Percentiles rank a stretch among this genome's conserved stretches.
Conservation (phyloP, 257 asterid genomes). For the Solanum appendiculatum region DNA sequence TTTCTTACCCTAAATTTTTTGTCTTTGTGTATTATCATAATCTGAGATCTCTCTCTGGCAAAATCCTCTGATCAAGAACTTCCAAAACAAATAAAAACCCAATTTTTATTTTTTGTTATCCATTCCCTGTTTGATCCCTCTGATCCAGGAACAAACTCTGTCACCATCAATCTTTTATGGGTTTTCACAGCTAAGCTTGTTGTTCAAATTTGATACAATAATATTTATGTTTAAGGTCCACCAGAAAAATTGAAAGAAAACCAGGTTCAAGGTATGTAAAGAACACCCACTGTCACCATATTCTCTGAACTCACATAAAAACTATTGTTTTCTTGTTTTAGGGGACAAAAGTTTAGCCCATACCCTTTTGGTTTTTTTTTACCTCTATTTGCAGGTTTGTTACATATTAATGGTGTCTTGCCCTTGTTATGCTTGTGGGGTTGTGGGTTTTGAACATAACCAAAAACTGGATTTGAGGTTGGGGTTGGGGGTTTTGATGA, state of each 20-base stretch:
- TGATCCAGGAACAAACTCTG: conserved; percentile 94
- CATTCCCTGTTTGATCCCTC: conserved; percentile 35
- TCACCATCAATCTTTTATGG: conserved; percentile 68
- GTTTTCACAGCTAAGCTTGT: conserved; percentile 84
- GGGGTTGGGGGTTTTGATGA: conserved; percentile 17
- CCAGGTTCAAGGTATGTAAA: conserved; percentile 86
- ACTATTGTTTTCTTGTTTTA: conserved; percentile 43
- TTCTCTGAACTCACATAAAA: conserved; percentile 54
- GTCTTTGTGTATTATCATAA: conserved; percentile 14
- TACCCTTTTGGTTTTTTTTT: conserved; percentile 45
- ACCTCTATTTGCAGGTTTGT: conserved; percentile 1
- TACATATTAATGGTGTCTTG: conserved; percentile 69
- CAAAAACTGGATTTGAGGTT: conserved; percentile 34
- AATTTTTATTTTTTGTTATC: conserved; percentile 46
- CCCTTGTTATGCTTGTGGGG: conserved; percentile 56
- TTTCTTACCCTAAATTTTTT: not conserved
- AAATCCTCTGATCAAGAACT: conserved; percentile 32
- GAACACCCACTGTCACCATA: conserved; percentile 29
- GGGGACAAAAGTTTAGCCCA: conserved; percentile 43
- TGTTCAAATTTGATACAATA: conserved; percentile 46
- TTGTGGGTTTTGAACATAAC: conserved; percentile 36
- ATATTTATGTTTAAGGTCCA: conserved; percentile 60
- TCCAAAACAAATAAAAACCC: conserved; percentile 19
- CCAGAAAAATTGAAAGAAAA: conserved; percentile 20
- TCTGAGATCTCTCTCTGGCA: conserved; percentile 86